Evolutionary conservation across 169 alveolate genomes (phyloP).

Genomic region (Plasmodium vinckei): DNA sequence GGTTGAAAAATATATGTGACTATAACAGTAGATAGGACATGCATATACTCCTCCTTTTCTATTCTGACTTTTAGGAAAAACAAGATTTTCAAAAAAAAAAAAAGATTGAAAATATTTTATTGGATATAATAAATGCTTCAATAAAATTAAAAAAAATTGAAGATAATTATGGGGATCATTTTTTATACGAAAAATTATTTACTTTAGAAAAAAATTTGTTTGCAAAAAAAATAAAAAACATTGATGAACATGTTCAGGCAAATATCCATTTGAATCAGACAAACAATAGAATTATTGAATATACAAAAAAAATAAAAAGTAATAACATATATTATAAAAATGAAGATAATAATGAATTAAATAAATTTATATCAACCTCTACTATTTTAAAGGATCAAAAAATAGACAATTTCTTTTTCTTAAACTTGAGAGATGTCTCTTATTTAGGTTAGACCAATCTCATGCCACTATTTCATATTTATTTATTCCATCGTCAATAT

Average conservation of each 20-base stretch:
- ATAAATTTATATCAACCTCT: background rate
- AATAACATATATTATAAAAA: background rate
- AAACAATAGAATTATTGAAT: background rate
- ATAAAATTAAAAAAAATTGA: slow-evolving; percentile 10
- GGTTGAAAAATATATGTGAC: background rate
- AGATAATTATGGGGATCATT: slow-evolving; percentile 30
- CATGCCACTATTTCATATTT: no score
- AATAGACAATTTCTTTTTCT: slow-evolving; percentile 22
- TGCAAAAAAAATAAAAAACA: slow-evolving; percentile 42
- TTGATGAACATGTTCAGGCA: slow-evolving; percentile 23
- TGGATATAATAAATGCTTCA: slow-evolving; percentile 34
- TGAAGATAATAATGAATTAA: background rate
- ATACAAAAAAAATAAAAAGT: background rate
- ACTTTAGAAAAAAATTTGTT: slow-evolving; percentile 43
- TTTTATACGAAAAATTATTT: slow-evolving; percentile 26
- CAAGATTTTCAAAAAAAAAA: slow-evolving; percentile 2
- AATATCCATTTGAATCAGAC: slow-evolving; percentile 22
- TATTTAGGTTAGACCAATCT: slow-evolving; percentile 5
- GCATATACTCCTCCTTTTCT: background rate
- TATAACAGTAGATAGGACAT: background rate
- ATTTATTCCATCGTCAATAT: no score
- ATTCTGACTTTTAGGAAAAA: slow-evolving; percentile 38
- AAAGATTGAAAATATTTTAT: slow-evolving; percentile 28
- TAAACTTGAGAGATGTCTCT: slow-evolving; percentile 13
- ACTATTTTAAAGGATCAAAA: slow-evolving; percentile 16